phyloP scores from a whole-genome alignment of 2,329 filamentous ascomycete species.

The Aspergillus arachidicola region DNA sequence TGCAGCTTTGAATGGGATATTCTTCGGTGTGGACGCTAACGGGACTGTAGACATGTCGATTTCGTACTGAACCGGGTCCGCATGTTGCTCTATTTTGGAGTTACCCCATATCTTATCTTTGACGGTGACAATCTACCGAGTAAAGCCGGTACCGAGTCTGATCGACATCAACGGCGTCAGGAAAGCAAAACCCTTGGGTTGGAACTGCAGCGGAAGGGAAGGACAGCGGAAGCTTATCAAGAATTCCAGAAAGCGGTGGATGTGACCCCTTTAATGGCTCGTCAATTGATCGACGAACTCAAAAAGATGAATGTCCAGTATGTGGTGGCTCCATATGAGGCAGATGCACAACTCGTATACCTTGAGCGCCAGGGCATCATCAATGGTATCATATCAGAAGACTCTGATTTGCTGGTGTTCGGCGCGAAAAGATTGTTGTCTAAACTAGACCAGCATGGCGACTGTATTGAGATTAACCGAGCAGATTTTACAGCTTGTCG shows the following conservation, averaged over 20 bases:
- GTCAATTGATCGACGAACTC: conserved; percentile 85
- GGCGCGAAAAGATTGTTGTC: conserved; percentile 88
- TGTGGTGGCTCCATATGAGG: conserved; percentile 94
- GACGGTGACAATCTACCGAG: conserved; percentile 94
- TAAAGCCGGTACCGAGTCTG: conserved; percentile 83
- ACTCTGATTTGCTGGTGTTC: conserved; percentile 94
- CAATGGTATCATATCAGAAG: conserved; percentile 87
- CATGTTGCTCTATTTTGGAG: conserved; percentile 91
- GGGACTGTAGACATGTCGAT: conserved; percentile 71
- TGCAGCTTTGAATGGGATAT: conserved; percentile 28
- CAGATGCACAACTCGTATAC: conserved; percentile 94
- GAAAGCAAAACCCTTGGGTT: conserved; percentile 75
- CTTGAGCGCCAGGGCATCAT: conserved; percentile 84
- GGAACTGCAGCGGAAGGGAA: conserved; percentile 79
- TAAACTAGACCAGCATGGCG: conserved; percentile 91
- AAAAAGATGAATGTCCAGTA: conserved; percentile 80
- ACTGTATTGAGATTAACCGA: conserved; percentile 88
- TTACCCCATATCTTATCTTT: conserved; percentile 94
- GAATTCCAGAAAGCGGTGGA: conserved; percentile 96
- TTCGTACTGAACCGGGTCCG: conserved; percentile 87
- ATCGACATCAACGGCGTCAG: conserved; percentile 73
- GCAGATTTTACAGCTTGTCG: conserved; percentile 85
- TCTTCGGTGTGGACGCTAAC: conserved; percentile 54
- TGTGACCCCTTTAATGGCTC: conserved; percentile 94
- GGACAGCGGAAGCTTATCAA: conserved; percentile 74